Conservation (phyloP, 2,329 filamentous ascomycete species). For the Fusarium denticulatum region DNA sequence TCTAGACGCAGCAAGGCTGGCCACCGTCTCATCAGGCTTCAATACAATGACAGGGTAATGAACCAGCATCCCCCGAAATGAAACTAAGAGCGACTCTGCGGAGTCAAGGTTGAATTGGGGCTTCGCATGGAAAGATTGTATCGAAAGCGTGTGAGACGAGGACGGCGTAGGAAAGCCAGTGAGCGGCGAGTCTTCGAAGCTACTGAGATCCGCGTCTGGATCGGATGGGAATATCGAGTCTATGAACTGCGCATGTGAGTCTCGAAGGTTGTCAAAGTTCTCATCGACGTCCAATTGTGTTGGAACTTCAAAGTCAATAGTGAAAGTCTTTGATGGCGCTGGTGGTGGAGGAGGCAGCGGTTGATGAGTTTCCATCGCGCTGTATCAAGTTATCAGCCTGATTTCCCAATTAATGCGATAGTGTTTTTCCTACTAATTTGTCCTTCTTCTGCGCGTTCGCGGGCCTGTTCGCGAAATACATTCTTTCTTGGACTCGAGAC, state of each 20-base stretch:
- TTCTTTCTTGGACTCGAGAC: slow-evolving; percentile 62
- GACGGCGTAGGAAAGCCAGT: slow-evolving; percentile 43
- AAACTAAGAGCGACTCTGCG: slow-evolving; percentile 56
- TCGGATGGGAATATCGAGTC: slow-evolving; percentile 52
- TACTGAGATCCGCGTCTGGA: slow-evolving; percentile 30
- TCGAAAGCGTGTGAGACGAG: slow-evolving; percentile 46
- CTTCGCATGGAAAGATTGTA: slow-evolving; percentile 56
- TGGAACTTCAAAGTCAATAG: slow-evolving; percentile 62
- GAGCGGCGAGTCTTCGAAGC: slow-evolving; percentile 32
- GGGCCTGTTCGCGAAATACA: slow-evolving; percentile 63
- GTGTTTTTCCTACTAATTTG: slow-evolving; percentile 49
- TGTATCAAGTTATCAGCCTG: background rate
- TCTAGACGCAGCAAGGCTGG: slow-evolving; percentile 54
- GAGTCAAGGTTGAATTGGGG: slow-evolving; percentile 66
- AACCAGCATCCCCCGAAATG: slow-evolving; percentile 56
- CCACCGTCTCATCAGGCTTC: slow-evolving; percentile 53
- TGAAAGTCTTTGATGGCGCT: slow-evolving; percentile 61
- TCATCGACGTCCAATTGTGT: slow-evolving; percentile 51
- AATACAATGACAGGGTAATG: slow-evolving; percentile 58
- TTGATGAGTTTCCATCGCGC: slow-evolving; percentile 36
- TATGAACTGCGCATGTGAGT: slow-evolving; percentile 55
- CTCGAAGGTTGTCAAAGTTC: slow-evolving; percentile 55
- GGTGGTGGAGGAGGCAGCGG: slow-evolving; percentile 41
- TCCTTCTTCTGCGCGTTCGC: slow-evolving; percentile 58
- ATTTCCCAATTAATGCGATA: background rate